Percentiles rank a stretch among this genome's conserved stretches.
phyloP scores from a whole-genome alignment of 805 yeast species.

The Lachancea waltii region DNA sequence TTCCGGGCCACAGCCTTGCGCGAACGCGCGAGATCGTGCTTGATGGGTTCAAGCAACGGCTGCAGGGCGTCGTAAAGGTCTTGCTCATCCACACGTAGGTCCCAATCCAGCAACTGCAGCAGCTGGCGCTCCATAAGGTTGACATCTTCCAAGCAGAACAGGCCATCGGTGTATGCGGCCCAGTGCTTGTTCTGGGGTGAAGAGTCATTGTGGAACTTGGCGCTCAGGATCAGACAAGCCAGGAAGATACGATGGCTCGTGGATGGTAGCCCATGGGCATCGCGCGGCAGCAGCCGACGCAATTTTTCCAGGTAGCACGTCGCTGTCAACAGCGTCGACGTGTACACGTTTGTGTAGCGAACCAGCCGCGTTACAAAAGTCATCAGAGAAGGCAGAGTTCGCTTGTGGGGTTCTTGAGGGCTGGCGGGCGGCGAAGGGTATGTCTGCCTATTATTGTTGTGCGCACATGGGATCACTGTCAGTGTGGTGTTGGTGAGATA shows the following conservation, averaged over 20 bases:
- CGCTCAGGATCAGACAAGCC: constrained; percentile 65
- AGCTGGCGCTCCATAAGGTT: constrained; percentile 78
- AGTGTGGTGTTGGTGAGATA: constrained; percentile 59
- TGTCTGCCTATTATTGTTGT: constrained; percentile 24
- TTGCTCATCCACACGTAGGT: constrained; percentile 54
- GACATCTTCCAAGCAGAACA: constrained; percentile 60
- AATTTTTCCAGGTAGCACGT: constrained; percentile 60
- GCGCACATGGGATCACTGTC: constrained; percentile 58
- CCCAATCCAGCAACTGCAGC: constrained; percentile 64
- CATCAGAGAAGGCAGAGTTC: constrained; percentile 54
- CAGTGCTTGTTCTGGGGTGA: constrained; percentile 75
- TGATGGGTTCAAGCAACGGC: constrained; percentile 71
- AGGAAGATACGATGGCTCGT: constrained; percentile 73
- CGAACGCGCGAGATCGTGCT: constrained; percentile 36
- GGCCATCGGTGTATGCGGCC: constrained; percentile 72
- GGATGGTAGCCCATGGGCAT: constrained; percentile 72
- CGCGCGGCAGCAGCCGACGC: constrained; percentile 54
- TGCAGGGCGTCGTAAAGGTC: constrained; percentile 65
- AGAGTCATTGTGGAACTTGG: constrained; percentile 71
- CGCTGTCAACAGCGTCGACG: constrained; percentile 71
- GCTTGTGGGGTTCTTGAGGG: constrained; percentile 1
- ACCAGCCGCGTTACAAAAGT: constrained; percentile 67
- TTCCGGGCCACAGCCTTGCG: constrained; percentile 12
- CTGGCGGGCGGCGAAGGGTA: constrained; percentile 32
- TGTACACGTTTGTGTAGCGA: constrained; percentile 70